Conservation (phyloP, 345 rosid species). For the Moricandia moricandioides region DNA sequence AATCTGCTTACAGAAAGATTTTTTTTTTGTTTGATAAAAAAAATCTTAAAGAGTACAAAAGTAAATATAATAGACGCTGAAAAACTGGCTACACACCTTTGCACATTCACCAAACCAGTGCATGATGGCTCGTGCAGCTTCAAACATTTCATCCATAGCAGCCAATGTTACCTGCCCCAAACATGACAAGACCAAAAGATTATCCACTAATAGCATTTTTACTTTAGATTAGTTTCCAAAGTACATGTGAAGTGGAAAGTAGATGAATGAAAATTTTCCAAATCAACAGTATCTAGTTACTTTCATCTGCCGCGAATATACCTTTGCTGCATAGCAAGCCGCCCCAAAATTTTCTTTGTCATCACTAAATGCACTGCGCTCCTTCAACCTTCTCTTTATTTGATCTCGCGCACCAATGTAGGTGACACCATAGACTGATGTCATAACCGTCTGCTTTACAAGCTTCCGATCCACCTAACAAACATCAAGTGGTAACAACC, state of each 20-base stretch:
- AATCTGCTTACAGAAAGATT: slow-evolving; percentile 39
- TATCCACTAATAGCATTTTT: neutral
- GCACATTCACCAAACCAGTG: slow-evolving; percentile 98
- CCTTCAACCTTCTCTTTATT: slow-evolving; percentile 88
- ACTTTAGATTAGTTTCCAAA: slow-evolving; percentile 6
- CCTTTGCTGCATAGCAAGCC: slow-evolving; percentile 98
- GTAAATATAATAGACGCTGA: neutral
- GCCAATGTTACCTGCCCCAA: slow-evolving; percentile 68
- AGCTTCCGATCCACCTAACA: slow-evolving; percentile 92
- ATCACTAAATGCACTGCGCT: slow-evolving; percentile 62
- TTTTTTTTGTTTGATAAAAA: neutral
- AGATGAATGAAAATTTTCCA: neutral
- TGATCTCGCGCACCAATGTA: slow-evolving; percentile 95
- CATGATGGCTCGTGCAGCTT: slow-evolving; percentile 94
- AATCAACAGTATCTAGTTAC: neutral
- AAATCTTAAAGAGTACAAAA: neutral
- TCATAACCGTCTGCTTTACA: slow-evolving; percentile 99
- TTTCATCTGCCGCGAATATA: slow-evolving; percentile 32
- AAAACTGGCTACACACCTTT: slow-evolving; percentile 48
- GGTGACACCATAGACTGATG: slow-evolving; percentile 98
- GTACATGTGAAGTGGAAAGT: neutral
- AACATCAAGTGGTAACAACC: slow-evolving; percentile 31
- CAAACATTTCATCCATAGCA: slow-evolving; percentile 93
- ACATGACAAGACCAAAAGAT: slow-evolving; percentile 23
- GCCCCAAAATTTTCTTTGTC: slow-evolving; percentile 56